These are phyloP conservation scores for Thalassiosira oceanica DNA, from an alignment of 352 stramenopile species.

Conservation along the genomic window DNA sequence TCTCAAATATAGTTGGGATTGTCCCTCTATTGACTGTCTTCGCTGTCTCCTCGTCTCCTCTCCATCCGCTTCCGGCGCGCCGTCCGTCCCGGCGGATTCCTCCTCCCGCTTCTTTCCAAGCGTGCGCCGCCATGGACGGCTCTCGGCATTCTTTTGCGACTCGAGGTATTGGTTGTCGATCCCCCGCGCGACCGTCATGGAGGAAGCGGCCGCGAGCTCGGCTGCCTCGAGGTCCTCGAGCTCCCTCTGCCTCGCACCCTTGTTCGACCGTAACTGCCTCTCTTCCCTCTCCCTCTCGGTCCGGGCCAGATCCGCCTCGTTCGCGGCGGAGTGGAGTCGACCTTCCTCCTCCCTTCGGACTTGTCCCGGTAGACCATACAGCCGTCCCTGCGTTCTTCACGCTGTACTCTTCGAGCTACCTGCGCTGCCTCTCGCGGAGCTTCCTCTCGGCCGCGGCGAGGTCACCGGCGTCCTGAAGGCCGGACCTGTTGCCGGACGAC, in stretches of 20 bases:
- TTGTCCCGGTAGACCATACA: slow-evolving; percentile 67
- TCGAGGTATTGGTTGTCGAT: slow-evolving; percentile 77
- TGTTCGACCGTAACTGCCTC: slow-evolving; percentile 66
- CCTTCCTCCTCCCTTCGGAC: slow-evolving; percentile 62
- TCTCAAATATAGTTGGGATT: no score
- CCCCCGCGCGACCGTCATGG: slow-evolving; percentile 70
- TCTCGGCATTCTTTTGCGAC: slow-evolving; percentile 56
- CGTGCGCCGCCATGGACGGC: slow-evolving; percentile 84
- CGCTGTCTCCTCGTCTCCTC: no score
- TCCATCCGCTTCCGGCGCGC: no score
- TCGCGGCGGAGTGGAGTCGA: slow-evolving; percentile 29
- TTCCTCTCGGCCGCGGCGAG: slow-evolving; percentile 67
- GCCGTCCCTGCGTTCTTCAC: slow-evolving; percentile 29
- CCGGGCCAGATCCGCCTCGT: slow-evolving; percentile 52
- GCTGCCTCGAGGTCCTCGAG: slow-evolving; percentile 38
- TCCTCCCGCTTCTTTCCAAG: slow-evolving; percentile 48
- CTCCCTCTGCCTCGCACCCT: slow-evolving; percentile 75
- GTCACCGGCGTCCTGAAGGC: slow-evolving; percentile 65
- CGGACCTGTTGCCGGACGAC: slow-evolving; percentile 70
- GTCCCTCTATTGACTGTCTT: no score
- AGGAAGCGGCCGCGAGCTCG: slow-evolving; percentile 69
- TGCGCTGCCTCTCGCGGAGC: slow-evolving; percentile 40
- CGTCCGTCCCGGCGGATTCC: slow-evolving; percentile 12
- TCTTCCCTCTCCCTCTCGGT: slow-evolving; percentile 54
- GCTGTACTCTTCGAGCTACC: slow-evolving; percentile 41